A percentile compares a stretch with the other conserved stretches of the same genome.
Conservation (phyloP, 73 alveolate genomes). For the Diophrys appendiculata region DNA sequence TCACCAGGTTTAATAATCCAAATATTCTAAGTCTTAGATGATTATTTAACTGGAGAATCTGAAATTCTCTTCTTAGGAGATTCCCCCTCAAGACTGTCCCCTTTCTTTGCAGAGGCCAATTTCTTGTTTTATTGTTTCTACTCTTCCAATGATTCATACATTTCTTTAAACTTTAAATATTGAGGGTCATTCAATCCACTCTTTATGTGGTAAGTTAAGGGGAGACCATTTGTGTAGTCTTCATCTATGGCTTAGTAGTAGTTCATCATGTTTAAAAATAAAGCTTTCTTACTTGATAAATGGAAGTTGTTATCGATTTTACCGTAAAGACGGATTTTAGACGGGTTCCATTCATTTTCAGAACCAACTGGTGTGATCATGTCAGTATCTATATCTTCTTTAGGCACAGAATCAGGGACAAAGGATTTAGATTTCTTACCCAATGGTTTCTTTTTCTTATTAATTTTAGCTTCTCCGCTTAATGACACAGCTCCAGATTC, state of each 20-base stretch:
- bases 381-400: constrained; percentile 2
- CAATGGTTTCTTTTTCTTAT: neutral
- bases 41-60: neutral
- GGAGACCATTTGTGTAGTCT: constrained; percentile 9
- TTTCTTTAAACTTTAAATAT: constrained; percentile 34
- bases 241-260: constrained; percentile 43
- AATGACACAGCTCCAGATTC: neutral
- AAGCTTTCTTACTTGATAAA: constrained; percentile 42
- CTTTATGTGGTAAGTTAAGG: constrained; percentile 57
- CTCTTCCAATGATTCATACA: neutral
- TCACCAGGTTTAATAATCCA: constrained; percentile 74
- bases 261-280: constrained; percentile 45
- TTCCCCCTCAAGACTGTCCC: neutral
- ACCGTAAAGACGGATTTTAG: constrained; percentile 14
- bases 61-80: neutral
- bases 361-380: neutral
- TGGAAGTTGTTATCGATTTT: constrained; percentile 42
- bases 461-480: constrained; percentile 1
- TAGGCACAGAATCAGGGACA: neutral
- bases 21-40: constrained; percentile 11
- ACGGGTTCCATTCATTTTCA: constrained; percentile 7
- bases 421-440: neutral
- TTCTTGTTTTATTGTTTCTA: too few species aligned
- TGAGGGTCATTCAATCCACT: constrained; percentile 37
- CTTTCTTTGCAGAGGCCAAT: constrained; percentile 3